Evolutionary conservation across 306 rosid species (phyloP), one percentile per base, ranked within the genome.

Genomic region (Begonia loranthoides): DNA sequence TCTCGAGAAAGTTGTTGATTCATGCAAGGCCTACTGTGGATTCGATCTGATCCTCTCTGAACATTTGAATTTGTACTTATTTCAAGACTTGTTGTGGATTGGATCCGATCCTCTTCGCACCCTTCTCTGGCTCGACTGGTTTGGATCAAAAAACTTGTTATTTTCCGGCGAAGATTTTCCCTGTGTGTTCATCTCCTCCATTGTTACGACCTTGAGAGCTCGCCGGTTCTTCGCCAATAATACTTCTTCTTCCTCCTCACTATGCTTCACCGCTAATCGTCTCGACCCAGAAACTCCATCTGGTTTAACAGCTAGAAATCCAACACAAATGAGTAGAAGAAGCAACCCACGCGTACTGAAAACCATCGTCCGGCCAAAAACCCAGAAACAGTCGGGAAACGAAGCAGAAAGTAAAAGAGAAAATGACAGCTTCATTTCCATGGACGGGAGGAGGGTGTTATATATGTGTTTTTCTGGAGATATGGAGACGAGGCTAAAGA

Each of bases 101-200:
- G 99, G 99, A 80, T 90, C 94, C 16, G 99, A 73, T 46, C 99
- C 99, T 73, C 59, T 68, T 75, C 82, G 60, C 60, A 90, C 95
- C 62, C 69, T 73, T 76, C 96, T 64, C 66, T 90, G 74, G 82
- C 79, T 86, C 7, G 95, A 78, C 49, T 72, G 70, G 69, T 86
- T 83, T 57, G 84, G 82, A 69, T 86, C 94, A 53, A 77, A 28
- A 28, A 28, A 55, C 62, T 66, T 63, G 17, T 50, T 72, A 55
- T 61, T 77, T 51, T 3, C 59, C 21, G 61, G 69, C 41, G 66
- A 61, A 14, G 87, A 57, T 48, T 59, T 79, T 70, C 66, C 67
- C 67, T 70, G 60, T 46, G 58, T 58, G 54, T 45, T 80, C 74
- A 51, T 66, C 65, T 57, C 52, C 66, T 72, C 80, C 56, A 14